A percentile compares a stretch with the other conserved stretches of the same genome.
Evolutionary conservation across 2,329 filamentous ascomycete genomes (phyloP).

Genomic region (Trichoderma aggressivum): DNA sequence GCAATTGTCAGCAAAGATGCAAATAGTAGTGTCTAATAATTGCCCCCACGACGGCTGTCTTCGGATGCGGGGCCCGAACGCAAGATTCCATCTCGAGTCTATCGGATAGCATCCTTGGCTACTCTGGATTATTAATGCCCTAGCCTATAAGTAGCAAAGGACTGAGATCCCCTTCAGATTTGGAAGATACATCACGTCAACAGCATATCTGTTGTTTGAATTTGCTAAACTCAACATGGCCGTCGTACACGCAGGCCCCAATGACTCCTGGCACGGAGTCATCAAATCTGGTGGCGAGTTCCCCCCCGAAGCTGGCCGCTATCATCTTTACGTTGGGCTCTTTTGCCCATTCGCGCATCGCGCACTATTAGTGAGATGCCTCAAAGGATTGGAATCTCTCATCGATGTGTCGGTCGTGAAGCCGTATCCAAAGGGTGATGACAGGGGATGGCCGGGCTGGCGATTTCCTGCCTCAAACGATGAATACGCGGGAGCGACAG

Average conservation of each 20-base stretch:
- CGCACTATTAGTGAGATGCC: slow-evolving; percentile 64
- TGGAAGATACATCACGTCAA: not conserved
- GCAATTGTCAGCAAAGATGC: not conserved
- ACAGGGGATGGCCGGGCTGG: slow-evolving; percentile 62
- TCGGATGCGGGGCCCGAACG: not conserved
- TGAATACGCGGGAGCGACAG: slow-evolving; percentile 57
- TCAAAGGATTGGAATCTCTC: slow-evolving; percentile 70
- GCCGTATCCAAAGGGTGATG: slow-evolving; percentile 64
- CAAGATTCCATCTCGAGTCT: not conserved
- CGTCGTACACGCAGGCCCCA: slow-evolving; percentile 22
- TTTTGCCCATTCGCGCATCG: slow-evolving; percentile 68
- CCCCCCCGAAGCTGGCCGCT: slow-evolving; percentile 55
- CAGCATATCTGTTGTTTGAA: no score
- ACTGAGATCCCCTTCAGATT: not conserved
- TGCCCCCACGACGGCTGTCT: not conserved
- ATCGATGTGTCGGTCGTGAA: slow-evolving; percentile 61
- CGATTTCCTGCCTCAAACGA: slow-evolving; percentile 51
- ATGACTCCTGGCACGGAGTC: slow-evolving; percentile 28
- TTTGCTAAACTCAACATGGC: not conserved
- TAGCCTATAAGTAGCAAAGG: not conserved
- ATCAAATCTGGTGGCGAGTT: slow-evolving; percentile 37
- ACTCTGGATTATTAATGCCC: not conserved
- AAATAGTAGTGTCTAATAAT: not conserved
- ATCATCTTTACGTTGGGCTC: slow-evolving; percentile 58
- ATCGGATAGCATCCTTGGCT: not conserved